phyloP scores from a whole-genome alignment of 306 rosid genomes.

The Pterocarpus macrocarpus region DNA sequence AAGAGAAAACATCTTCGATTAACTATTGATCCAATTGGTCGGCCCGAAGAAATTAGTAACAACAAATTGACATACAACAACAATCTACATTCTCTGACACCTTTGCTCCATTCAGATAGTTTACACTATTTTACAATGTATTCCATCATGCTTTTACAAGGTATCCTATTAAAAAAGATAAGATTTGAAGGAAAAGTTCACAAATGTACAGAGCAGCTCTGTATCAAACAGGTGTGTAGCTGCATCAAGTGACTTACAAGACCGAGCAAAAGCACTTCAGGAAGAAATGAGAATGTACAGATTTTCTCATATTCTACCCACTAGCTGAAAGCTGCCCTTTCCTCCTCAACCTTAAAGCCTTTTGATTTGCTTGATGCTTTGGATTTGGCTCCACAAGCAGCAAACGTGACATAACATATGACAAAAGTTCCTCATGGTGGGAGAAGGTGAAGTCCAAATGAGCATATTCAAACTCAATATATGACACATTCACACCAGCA shows the following conservation, averaged over 20 bases:
- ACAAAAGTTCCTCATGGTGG: slow-evolving; percentile 85
- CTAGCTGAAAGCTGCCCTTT: slow-evolving; percentile 44
- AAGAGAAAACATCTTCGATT: too few species aligned
- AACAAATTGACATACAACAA: background rate
- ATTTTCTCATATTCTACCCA: slow-evolving; percentile 27
- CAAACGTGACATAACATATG: slow-evolving; percentile 83
- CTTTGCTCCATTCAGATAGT: background rate
- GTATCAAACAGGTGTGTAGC: slow-evolving; percentile 6
- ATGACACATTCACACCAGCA: slow-evolving; percentile 70
- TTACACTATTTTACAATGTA: slow-evolving; percentile 43
- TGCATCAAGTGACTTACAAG: slow-evolving; percentile 38
- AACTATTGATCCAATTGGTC: too few species aligned
- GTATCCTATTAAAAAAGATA: background rate
- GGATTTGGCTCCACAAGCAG: slow-evolving; percentile 65
- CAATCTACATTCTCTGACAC: background rate
- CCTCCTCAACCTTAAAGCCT: slow-evolving; percentile 44
- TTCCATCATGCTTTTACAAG: background rate
- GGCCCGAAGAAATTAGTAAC: too few species aligned
- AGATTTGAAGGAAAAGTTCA: slow-evolving; percentile 41
- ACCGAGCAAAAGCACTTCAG: slow-evolving; percentile 25
- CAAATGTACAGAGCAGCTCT: slow-evolving; percentile 23
- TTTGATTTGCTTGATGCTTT: slow-evolving; percentile 51
- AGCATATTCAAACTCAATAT: slow-evolving; percentile 82
- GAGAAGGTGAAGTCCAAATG: slow-evolving; percentile 96
- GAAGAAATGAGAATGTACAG: background rate